These are phyloP conservation scores for Mycocentrospora acerina DNA, from an alignment of 2,329 filamentous ascomycete species.

Conservation along the genomic window DNA sequence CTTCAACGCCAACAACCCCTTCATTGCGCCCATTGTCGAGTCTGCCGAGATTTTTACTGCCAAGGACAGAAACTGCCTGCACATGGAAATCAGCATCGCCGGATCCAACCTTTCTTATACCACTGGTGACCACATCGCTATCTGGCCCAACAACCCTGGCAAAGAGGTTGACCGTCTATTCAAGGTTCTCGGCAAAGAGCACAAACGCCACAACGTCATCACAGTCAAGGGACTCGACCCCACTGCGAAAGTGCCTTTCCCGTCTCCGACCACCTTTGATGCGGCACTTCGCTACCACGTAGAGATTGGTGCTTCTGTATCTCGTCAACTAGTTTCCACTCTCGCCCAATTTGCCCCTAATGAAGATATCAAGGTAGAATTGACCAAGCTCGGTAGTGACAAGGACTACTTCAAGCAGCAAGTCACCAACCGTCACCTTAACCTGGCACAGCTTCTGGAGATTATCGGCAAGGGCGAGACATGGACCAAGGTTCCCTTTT, in stretches of 20 bases:
- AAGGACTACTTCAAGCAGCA: slow-evolving; percentile 94
- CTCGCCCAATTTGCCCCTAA: slow-evolving; percentile 87
- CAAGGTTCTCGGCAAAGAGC: slow-evolving; percentile 70
- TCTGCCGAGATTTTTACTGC: slow-evolving; percentile 89
- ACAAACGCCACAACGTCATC: slow-evolving; percentile 81
- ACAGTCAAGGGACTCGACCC: slow-evolving; percentile 88
- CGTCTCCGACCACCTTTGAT: slow-evolving; percentile 94
- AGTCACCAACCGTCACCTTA: slow-evolving; percentile 78
- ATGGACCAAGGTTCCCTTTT: slow-evolving; percentile 88
- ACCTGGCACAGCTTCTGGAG: slow-evolving; percentile 83
- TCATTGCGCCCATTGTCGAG: slow-evolving; percentile 88
- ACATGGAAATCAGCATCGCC: slow-evolving; percentile 91
- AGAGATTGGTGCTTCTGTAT: slow-evolving; percentile 93
- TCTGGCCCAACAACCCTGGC: slow-evolving; percentile 96
- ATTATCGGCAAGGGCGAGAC: slow-evolving; percentile 69
- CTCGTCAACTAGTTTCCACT: slow-evolving; percentile 88
- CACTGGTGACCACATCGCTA: slow-evolving; percentile 93
- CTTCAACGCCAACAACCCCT: slow-evolving; percentile 95
- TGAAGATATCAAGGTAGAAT: slow-evolving; percentile 81
- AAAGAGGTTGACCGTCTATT: slow-evolving; percentile 90
- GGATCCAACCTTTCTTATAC: slow-evolving; percentile 90
- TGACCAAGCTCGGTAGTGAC: slow-evolving; percentile 84
- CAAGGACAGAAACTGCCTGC: slow-evolving; percentile 90
- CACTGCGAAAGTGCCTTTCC: slow-evolving; percentile 96
- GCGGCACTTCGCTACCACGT: slow-evolving; percentile 92